Conservation (phyloP, 345 rosid genomes). For the Psidium friedrichsthalianum region DNA sequence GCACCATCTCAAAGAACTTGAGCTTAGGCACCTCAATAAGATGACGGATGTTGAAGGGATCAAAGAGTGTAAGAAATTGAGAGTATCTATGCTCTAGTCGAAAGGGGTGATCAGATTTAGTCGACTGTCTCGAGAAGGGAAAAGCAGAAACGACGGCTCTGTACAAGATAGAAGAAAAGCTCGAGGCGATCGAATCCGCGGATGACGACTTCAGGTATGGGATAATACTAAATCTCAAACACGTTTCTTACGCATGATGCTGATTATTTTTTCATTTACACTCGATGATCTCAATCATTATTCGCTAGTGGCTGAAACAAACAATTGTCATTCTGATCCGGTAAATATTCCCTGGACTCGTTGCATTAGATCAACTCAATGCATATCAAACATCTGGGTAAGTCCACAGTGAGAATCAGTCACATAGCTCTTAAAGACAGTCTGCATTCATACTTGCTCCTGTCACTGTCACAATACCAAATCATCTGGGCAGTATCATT, state of each 20-base stretch:
- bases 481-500: too few relatives aligned
- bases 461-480: too few relatives aligned
- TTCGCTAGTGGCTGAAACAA: too few relatives aligned
- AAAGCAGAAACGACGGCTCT: fast-evolving
- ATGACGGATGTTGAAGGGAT: fast-evolving
- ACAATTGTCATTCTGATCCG: too few relatives aligned
- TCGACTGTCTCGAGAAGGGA: fast-evolving
- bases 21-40: background rate
- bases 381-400: too few relatives aligned
- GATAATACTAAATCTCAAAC: background rate
- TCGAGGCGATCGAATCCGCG: too few relatives aligned
- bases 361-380: background rate
- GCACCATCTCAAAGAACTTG: background rate
- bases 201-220: background rate
- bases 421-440: too few relatives aligned
- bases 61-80: fast-evolving
- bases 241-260: too few relatives aligned
- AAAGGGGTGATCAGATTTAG: fast-evolving
- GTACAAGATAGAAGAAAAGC: background rate
- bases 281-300: too few relatives aligned
- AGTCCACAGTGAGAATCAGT: too few relatives aligned
- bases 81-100: fast-evolving
- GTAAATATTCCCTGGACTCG: background rate
- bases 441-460: too few relatives aligned
- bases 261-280: too few relatives aligned